These are phyloP conservation scores for Cutaneotrichosporon sp. DNA, from an alignment of 1,284 basidiomycete genomes.

Conservation along the genomic window DNA sequence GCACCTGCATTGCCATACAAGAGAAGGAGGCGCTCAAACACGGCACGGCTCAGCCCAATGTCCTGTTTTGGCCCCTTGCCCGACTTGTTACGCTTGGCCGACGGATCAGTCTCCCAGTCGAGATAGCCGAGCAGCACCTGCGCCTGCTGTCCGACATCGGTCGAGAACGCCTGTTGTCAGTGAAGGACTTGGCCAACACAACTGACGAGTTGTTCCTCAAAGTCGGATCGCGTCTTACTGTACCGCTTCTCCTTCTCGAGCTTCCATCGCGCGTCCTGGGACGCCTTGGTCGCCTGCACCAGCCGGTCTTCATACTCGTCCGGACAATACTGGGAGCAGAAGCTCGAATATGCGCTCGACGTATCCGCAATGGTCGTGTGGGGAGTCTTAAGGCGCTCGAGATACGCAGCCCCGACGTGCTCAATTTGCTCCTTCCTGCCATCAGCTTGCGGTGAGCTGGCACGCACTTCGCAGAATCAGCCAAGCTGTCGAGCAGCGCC, in stretches of 20 bases:
- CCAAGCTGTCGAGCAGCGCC: conserved; percentile 55
- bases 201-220: conserved; percentile 41
- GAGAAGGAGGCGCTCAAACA: conserved; percentile 73
- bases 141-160: conserved; percentile 20
- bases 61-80: conserved; percentile 47
- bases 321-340: conserved; percentile 69
- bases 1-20: conserved; percentile 55
- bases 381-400: conserved; percentile 42
- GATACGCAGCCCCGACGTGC: conserved; percentile 39
- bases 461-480: conserved; percentile 54
- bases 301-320: conserved; percentile 70
- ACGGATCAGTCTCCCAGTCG: conserved; percentile 41
- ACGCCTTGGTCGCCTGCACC: conserved; percentile 66
- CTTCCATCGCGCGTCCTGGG: conserved; percentile 53
- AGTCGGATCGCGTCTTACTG: conserved; percentile 36
- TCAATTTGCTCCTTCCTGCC: conserved; percentile 31
- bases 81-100: conserved; percentile 54
- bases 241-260: conserved; percentile 32
- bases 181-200: too few species aligned
- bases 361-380: conserved; percentile 62
- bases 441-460: neutral
- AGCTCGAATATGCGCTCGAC: conserved; percentile 75
- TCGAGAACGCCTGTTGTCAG: conserved; percentile 16
- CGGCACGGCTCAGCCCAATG: conserved; percentile 55
- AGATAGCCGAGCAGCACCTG: conserved; percentile 33